A percentile compares a stretch with the other conserved stretches of the same genome.
Evolutionary conservation across 2,329 filamentous ascomycete genomes (phyloP).

Genomic region (Colletotrichum destructivum): DNA sequence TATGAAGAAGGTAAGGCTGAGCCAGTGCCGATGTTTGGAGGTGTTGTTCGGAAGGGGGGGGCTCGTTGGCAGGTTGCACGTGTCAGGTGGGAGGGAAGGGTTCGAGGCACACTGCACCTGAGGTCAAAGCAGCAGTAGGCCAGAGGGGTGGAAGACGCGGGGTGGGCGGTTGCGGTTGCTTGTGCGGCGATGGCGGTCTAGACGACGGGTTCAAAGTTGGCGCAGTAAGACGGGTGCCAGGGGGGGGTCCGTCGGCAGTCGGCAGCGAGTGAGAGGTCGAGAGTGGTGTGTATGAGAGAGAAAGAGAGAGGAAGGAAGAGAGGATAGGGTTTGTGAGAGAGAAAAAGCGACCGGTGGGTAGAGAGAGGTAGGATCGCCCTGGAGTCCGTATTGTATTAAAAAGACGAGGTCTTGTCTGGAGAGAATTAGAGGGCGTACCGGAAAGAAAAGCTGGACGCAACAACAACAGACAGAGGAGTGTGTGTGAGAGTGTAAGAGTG

Average conservation of each 20-base stretch:
- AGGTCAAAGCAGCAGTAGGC: slow-evolving; percentile 23
- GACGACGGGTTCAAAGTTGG: slow-evolving; percentile 24
- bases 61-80: slow-evolving; percentile 41
- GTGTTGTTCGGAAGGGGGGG: slow-evolving; percentile 32
- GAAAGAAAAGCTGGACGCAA: slow-evolving; percentile 20
- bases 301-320: slow-evolving; percentile 21
- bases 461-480: slow-evolving; percentile 30
- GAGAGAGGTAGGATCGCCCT: slow-evolving; percentile 21
- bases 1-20: slow-evolving; percentile 35
- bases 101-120: slow-evolving; percentile 34
- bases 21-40: slow-evolving; percentile 39
- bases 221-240: slow-evolving; percentile 28
- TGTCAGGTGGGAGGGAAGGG: slow-evolving; percentile 42
- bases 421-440: slow-evolving; percentile 35
- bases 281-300: slow-evolving; percentile 17
- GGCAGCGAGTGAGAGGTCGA: slow-evolving; percentile 41
- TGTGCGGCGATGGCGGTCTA: slow-evolving; percentile 25
- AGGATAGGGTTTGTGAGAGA: slow-evolving; percentile 24
- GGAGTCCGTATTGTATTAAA: slow-evolving; percentile 38
- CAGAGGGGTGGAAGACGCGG: slow-evolving; percentile 28
- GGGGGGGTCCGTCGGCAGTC: slow-evolving; percentile 37
- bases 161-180: neutral
- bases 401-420: slow-evolving; percentile 11
- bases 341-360: slow-evolving; percentile 26
- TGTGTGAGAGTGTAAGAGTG: neutral